phyloP scores from a whole-genome alignment of 163 green algal genomes.

The Picocystis sp. region DNA sequence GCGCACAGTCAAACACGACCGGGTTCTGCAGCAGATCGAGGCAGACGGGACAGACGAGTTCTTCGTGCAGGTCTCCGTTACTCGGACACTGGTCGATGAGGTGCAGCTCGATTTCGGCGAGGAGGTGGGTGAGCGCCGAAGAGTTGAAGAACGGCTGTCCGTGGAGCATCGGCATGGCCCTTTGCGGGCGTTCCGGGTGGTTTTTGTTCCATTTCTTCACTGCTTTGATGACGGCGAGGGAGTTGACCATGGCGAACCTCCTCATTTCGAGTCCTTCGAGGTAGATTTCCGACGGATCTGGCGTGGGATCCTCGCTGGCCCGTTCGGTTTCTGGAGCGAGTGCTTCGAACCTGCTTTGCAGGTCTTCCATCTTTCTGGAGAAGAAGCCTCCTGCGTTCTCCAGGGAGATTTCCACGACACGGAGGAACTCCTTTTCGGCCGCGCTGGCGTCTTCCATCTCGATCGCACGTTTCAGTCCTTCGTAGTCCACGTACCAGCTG shows the following conservation, averaged over 20 bases:
- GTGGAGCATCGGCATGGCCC: constrained; percentile 36
- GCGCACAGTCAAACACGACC: constrained; percentile 67
- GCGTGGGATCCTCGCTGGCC: too few relatives aligned
- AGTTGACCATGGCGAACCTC: constrained; percentile 70
- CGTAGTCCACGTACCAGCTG: too few relatives aligned
- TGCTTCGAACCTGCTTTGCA: too few relatives aligned
- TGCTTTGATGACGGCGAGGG: constrained; percentile 65
- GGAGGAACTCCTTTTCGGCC: too few relatives aligned
- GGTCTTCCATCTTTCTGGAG: too few relatives aligned
- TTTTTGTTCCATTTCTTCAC: constrained; percentile 69
- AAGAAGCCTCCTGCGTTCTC: too few relatives aligned
- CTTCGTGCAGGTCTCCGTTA: constrained; percentile 21
- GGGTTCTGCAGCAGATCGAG: constrained; percentile 57
- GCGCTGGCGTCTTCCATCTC: too few relatives aligned
- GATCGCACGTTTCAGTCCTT: too few relatives aligned
- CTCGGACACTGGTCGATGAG: background rate
- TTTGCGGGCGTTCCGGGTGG: constrained; percentile 7
- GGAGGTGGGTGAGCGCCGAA: constrained; percentile 41
- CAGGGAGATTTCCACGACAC: too few relatives aligned
- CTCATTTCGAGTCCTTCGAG: constrained; percentile 29
- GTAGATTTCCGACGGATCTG: too few relatives aligned
- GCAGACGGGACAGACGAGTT: constrained; percentile 73
- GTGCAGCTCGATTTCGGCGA: constrained; percentile 37
- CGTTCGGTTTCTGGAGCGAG: too few relatives aligned
- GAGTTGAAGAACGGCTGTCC: constrained; percentile 65